Evolutionary conservation across 305 asterid species (phyloP).

Genomic region (Fraxinus albicans): DNA sequence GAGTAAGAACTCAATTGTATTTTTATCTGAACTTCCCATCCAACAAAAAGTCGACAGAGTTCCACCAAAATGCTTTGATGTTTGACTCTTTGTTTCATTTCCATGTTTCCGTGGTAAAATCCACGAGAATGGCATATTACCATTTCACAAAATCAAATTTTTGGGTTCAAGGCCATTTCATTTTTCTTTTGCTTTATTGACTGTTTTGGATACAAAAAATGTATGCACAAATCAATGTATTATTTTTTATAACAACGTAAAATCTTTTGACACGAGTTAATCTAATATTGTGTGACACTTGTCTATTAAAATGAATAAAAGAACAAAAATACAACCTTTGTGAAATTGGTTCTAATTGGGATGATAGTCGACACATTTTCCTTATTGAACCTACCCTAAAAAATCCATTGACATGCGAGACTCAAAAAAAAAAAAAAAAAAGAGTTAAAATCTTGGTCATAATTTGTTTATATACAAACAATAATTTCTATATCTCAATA

Average conservation of each 20-base stretch:
- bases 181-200: too few species aligned
- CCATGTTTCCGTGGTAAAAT: neutral
- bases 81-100: neutral
- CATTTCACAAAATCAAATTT: neutral
- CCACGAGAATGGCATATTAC: neutral
- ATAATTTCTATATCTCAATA: neutral
- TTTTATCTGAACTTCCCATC: neutral
- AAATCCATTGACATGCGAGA: neutral
- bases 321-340: neutral
- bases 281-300: neutral
- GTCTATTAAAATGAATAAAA: neutral
- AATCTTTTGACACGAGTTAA: neutral
- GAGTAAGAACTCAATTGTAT: neutral
- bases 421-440: neutral
- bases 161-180: neutral
- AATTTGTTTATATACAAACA: neutral
- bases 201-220: neutral
- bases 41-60: neutral
- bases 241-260: neutral
- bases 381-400: neutral
- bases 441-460: neutral
- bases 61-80: neutral
- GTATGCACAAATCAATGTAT: neutral
- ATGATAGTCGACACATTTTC: neutral
- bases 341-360: neutral